Percentiles rank a stretch among this genome's conserved stretches.
Conservation (phyloP, 441 rosid genomes). For the Hura crepitans region DNA sequence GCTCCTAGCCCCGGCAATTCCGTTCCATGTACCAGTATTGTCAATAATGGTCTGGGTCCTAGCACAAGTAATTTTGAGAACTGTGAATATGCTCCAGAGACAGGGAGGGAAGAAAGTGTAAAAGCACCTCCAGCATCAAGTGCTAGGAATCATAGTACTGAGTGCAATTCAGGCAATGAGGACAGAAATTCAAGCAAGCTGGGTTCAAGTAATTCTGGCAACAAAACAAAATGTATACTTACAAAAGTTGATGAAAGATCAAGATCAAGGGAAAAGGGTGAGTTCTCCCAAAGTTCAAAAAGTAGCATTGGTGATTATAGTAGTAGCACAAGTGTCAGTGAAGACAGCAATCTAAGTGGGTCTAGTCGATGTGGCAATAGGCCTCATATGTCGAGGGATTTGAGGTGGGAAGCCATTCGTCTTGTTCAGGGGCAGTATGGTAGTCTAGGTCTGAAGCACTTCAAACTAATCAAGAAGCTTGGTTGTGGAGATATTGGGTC, state of each 20-base stretch:
- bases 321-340: slow-evolving; percentile 58
- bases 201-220: slow-evolving; percentile 29
- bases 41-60: slow-evolving; percentile 34
- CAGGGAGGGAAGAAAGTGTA: slow-evolving; percentile 34
- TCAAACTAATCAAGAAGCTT: slow-evolving; percentile 64
- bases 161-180: slow-evolving; percentile 32
- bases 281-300: slow-evolving; percentile 80
- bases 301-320: slow-evolving; percentile 77
- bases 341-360: slow-evolving; percentile 50
- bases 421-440: slow-evolving; percentile 54
- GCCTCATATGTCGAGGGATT: slow-evolving; percentile 77
- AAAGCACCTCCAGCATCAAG: slow-evolving; percentile 39
- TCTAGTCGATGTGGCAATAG: slow-evolving; percentile 53
- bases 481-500: slow-evolving; percentile 80
- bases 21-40: slow-evolving; percentile 25
- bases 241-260: slow-evolving; percentile 48
- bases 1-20: slow-evolving; percentile 32
- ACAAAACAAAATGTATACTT: slow-evolving; percentile 30
- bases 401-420: slow-evolving; percentile 72
- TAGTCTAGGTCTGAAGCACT: slow-evolving; percentile 53
- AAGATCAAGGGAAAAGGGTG: slow-evolving; percentile 57
- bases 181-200: slow-evolving; percentile 36
- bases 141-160: slow-evolving; percentile 32
- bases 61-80: slow-evolving; percentile 31
- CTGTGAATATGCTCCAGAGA: slow-evolving; percentile 22